phyloP scores from a whole-genome alignment of 345 rosid genomes.

The Pistacia vera region DNA sequence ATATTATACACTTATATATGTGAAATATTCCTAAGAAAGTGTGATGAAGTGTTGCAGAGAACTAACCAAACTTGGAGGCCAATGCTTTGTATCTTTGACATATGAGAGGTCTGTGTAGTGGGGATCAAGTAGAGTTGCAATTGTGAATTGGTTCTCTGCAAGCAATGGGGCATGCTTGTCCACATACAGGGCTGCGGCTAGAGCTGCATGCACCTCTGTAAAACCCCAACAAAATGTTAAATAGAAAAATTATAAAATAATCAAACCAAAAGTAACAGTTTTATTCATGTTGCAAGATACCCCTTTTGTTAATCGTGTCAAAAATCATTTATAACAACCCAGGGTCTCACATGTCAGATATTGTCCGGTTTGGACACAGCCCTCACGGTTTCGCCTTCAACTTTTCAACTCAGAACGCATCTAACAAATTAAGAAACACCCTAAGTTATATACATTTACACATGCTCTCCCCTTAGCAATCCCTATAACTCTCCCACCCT shows the following conservation, averaged over 20 bases:
- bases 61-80: slow-evolving; percentile 74
- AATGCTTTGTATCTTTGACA: slow-evolving; percentile 58
- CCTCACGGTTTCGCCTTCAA: too few relatives aligned
- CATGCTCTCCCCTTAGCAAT: too few relatives aligned
- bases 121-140: slow-evolving; percentile 64
- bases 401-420: too few relatives aligned
- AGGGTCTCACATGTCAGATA: too few relatives aligned
- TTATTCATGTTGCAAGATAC: too few relatives aligned
- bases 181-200: slow-evolving; percentile 57
- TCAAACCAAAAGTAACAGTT: not conserved
- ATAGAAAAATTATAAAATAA: not conserved
- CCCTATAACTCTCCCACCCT: too few relatives aligned
- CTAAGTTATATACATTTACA: too few relatives aligned
- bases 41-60: slow-evolving; percentile 59
- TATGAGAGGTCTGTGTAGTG: slow-evolving; percentile 55
- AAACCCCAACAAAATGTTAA: slow-evolving; percentile 1
- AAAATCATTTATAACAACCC: too few relatives aligned
- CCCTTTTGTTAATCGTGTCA: too few relatives aligned
- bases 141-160: slow-evolving; percentile 63
- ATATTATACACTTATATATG: not conserved
- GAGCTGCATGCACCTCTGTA: slow-evolving; percentile 66
- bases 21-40: slow-evolving; percentile 32
- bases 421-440: too few relatives aligned
- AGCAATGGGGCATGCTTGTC: slow-evolving; percentile 62
- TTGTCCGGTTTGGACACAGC: too few relatives aligned